phyloP scores from a whole-genome alignment of 768 basidiomycete genomes.

The Mrakia gelida region DNA sequence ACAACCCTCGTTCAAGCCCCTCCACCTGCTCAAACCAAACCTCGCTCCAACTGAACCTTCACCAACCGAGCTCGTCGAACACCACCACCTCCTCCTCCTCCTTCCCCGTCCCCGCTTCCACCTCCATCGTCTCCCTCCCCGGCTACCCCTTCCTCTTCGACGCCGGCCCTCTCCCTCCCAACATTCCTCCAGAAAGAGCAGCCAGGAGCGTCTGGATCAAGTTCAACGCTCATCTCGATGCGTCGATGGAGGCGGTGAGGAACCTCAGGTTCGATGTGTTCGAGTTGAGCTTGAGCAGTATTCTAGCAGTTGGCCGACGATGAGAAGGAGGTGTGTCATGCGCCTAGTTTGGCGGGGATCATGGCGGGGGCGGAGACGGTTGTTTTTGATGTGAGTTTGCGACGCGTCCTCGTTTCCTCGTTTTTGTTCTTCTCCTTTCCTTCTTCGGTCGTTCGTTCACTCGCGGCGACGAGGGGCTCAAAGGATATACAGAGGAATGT shows the following conservation, averaged over 20 bases:
- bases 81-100: constrained; percentile 11
- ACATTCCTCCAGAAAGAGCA: constrained; percentile 69
- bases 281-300: constrained; percentile 73
- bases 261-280: constrained; percentile 82
- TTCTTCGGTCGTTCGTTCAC: too few relatives aligned
- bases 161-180: constrained; percentile 62
- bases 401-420: too few relatives aligned
- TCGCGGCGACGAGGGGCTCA: too few relatives aligned
- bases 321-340: constrained; percentile 83
- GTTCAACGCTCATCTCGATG: constrained; percentile 87
- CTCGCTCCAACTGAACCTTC: not conserved
- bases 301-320: constrained; percentile 79
- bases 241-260: constrained; percentile 70
- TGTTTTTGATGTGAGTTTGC: constrained; percentile 82
- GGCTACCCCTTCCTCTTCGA: constrained; percentile 84
- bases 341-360: constrained; percentile 77
- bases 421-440: too few relatives aligned
- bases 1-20: not conserved
- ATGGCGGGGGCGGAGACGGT: constrained; percentile 88
- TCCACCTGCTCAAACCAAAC: not conserved
- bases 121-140: constrained; percentile 39
- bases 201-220: constrained; percentile 75
- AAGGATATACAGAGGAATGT: too few relatives aligned
- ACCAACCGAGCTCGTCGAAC: not conserved
- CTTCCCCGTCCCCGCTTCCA: not conserved